Evolutionary conservation across 805 yeast species (phyloP), one percentile per base, ranked within the genome.

Genomic region (Metschnikowia cubensis): DNA sequence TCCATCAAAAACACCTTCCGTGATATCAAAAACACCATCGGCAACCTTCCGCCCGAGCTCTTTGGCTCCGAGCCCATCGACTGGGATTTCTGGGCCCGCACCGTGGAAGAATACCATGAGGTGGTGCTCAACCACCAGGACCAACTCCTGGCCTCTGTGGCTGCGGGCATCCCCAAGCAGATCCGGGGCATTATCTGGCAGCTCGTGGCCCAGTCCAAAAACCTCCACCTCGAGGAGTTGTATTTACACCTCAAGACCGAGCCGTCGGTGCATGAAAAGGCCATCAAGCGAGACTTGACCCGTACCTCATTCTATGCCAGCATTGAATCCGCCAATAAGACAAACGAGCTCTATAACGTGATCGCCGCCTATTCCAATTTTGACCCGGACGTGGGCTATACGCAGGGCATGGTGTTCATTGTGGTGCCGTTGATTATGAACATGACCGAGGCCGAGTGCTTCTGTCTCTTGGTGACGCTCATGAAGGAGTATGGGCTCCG

Each of bases 331-430:
- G 75, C 75, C 25, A 81, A 82, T 45, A 83, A 84, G 59, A 70
- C 76, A 11, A 84, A 80, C 33, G 83, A 88, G 45, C 70, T 94
- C 34, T 87, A 75, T 61, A 82, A 83, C 50, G 84, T 94, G 29
- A 79, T 94, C 54, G 87, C 87, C 61, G 91, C 90, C 0, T 94
- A 92, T 69, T 82, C 94, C 20, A 69, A 89, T 43, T 85, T 81
- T 64, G 98, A 94, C 65, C 83, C 87, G 1, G 97, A 91, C 46
- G 97, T 94, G 45, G 99, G 99, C 0, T 94, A 94, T 62, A 94
- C 97, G 1, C 99, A 94, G 68, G 98, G 99, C 6, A 90, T 94
- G 97, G 96, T 96, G 1, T 94, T 94, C 62, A 81, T 94, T 40
- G 81, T 88, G 0, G 89, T 89, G 5, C 97, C 99, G 2, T 68